Base-by-base conservation (phyloP, 352 stramenopile genomes). In the Pythium phragmiticola region DNA sequence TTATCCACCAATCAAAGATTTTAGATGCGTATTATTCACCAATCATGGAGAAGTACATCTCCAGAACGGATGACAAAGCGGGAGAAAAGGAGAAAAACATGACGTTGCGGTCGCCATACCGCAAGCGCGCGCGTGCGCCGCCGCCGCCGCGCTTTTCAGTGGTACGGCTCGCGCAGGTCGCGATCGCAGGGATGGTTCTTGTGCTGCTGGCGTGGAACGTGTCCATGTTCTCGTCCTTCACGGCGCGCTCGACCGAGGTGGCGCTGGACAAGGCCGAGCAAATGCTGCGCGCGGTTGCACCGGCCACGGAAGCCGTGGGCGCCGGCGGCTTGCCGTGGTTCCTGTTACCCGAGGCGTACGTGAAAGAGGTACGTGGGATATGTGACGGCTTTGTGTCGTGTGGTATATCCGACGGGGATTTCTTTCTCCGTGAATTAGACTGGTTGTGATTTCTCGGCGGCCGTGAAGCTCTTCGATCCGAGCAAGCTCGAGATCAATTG, bases 401-500 rank as follows among this genome's bases (percentile, higher is more conserved):
- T 50, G 33, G 46, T 37, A n/a, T 42, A 45, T 16, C 13, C 19
- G 37, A 49, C 52, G 4, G 19, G 23, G n/a, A 62, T 26, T 62
- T 30, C 26, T 30, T 30, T 30, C 26, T 23, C 46, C 49, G 11
- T 43, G 16, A 12, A 30, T 5, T 46, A 90, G 76, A 76, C 45
- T 23, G 81, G 83, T 1, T 92, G 83, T 43, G 81, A 90, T 46
- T 89, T 92, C 49, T 88, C 79, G 2, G 67, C 68, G 13, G 77
- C 76, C 2, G 79, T 92, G 39, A 49, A 60, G 19, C 49, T 77
- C 47, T 88, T 92, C 46, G 75, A 84, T 19, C 83, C 83, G 0
- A 67, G 78, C 11, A 52, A 87, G 34, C 56, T 92, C 19, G 75
- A 87, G 57, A 80, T 92, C 48, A 87, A 89, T 42, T 92, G 83